A percentile compares a stretch with the other conserved stretches of the same genome.
Evolutionary conservation across 1,284 basidiomycete genomes (phyloP).

Genomic region (Ustilago hordei): DNA sequence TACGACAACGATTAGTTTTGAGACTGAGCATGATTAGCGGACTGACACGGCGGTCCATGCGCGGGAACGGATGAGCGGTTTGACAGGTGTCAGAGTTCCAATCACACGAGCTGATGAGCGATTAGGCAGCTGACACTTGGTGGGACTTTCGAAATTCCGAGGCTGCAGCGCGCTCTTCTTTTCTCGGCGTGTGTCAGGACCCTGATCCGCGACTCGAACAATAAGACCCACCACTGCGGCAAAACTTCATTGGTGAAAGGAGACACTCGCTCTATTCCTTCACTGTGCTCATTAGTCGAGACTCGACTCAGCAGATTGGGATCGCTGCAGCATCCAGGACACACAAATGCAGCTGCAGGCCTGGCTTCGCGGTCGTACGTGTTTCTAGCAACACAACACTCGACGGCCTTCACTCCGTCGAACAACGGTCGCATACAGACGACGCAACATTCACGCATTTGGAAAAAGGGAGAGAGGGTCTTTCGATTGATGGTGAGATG

Average conservation of each 20-base stretch:
- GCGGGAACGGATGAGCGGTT: constrained; percentile 19
- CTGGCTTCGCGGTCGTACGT: background rate
- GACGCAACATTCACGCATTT: background rate
- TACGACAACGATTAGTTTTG: background rate
- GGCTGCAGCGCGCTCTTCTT: background rate
- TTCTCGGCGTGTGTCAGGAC: constrained; percentile 20
- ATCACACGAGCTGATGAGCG: constrained; percentile 12
- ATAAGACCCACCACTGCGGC: background rate
- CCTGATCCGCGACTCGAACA: constrained; percentile 16
- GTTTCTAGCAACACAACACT: background rate
- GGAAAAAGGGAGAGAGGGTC: background rate
- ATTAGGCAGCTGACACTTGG: constrained; percentile 29
- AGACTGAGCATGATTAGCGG: constrained; percentile 18
- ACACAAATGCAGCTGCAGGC: background rate
- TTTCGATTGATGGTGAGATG: background rate
- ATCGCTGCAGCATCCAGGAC: background rate
- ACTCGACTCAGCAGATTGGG: background rate
- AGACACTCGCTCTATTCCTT: background rate
- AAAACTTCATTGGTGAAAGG: background rate
- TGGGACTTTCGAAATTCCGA: background rate
- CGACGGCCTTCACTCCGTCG: no score
- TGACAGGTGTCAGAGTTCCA: constrained; percentile 36
- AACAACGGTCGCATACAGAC: background rate
- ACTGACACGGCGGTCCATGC: constrained; percentile 13
- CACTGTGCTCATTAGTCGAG: background rate